Base-by-base conservation (phyloP, 441 rosid species). In the Corymbia citriodora region DNA sequence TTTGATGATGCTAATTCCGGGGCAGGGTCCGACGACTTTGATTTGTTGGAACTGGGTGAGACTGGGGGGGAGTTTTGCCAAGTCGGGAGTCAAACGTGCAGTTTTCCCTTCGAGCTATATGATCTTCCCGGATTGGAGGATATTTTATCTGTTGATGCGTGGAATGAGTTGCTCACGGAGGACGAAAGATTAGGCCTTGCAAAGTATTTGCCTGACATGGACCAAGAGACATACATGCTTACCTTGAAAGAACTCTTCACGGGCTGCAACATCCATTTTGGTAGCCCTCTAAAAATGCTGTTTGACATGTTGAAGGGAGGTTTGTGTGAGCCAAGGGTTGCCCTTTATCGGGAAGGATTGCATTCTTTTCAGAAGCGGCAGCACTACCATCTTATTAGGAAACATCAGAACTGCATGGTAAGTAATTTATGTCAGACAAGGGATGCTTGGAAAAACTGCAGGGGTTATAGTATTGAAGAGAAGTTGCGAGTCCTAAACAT, bases 11-110 rank as follows among this genome's bases (percentile, higher is more conserved):
- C 97, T 11, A 99, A 98, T 94, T 98, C 99, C 0, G 99, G 99
- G 86, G 99, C 99, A 1, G 99, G 99, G 87, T 98, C 99, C 12
- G 99, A 98, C 91, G 99, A 98, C 91, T 98, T 96, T 91, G 99
- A 98, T 94, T 94, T 98, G 94, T 94, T 98, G 91, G 99, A 98
- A 92, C 91, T 98, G 83, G 99, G 99, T 6, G 99, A 98, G 90
- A 95, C 98, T 2, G 95, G 98, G 57, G 95, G 98, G 3, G 99
- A 98, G 93, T 98, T 98, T 89, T 97, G 99, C 82, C 99, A 96
- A 91, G 93, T 97, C 31, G 99, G 96, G 92, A 94, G 94, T 90
- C 93, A 92, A 27, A 97, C 99, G 74, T 98, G 99, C 93, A 94
- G 96, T 91, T 92, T 97, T 90, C 99, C 99, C 87, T 95, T 98